Conservation (phyloP, 192 early-diverging fungal species). For the Rhizophagus sp. region DNA sequence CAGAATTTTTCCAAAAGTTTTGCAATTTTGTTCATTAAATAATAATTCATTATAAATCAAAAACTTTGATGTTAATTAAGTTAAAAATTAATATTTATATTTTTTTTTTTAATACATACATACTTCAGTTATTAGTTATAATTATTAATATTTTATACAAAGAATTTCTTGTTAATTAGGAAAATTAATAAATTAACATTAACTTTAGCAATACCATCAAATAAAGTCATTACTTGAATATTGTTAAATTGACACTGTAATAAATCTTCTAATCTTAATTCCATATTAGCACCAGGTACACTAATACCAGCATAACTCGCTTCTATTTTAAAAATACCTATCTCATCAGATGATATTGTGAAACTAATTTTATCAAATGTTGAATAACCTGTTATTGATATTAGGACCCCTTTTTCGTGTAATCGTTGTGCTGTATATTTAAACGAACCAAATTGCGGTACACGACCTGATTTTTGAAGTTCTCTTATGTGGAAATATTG, state of each 20-base stretch:
- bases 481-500: slow-evolving; percentile 95
- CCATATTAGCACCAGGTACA: slow-evolving; percentile 68
- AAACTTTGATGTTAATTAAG: too few relatives aligned
- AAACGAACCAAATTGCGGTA: slow-evolving; percentile 96
- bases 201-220: slow-evolving; percentile 89
- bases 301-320: slow-evolving; percentile 74
- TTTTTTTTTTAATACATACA: too few relatives aligned
- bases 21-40: too few relatives aligned
- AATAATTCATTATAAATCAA: too few relatives aligned
- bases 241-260: slow-evolving; percentile 94
- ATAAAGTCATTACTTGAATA: slow-evolving; percentile 85
- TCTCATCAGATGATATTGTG: slow-evolving; percentile 89
- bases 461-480: slow-evolving; percentile 79
- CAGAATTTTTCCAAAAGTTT: too few relatives aligned
- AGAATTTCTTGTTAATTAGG: slow-evolving; percentile 96
- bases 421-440: slow-evolving; percentile 96
- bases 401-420: slow-evolving; percentile 89
- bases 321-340: slow-evolving; percentile 89
- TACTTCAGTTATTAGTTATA: too few relatives aligned
- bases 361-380: slow-evolving; percentile 88
- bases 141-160: slow-evolving; percentile 10
- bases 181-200: slow-evolving; percentile 96
- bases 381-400: slow-evolving; percentile 79
- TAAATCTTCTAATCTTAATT: slow-evolving; percentile 89
- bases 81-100: too few relatives aligned